Base-by-base conservation (phyloP, 345 rosid genomes). In the Mangifera indica region DNA sequence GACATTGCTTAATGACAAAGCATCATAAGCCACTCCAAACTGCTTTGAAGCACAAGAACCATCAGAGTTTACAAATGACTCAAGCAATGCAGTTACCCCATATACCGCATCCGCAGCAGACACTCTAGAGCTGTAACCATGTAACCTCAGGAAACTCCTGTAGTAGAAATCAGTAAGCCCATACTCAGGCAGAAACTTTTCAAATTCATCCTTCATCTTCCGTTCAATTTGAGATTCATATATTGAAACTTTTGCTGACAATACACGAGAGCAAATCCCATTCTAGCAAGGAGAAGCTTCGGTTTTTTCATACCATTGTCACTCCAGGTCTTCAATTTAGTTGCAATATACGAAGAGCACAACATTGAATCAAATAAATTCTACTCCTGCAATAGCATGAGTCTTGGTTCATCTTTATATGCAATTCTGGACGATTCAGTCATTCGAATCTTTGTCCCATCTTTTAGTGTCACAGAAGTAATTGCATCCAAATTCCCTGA, bases 21-120 rank as follows among this genome's bases (percentile, higher is more conserved):
- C 97, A 74, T 95, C 99, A n/a, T 84, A 92, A 14, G 99, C 97
- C 72, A 81, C 93, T 0, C 98, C 98, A 18, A 95, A 95, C 76
- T 91, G 98, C 80, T 91, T 89, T 18, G 96, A 89, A 75, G 97
- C 98, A 77, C 94, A 89, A 49, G 89, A 79, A 48, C 93, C 97
- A 72, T 85, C 87, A 2, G 93, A 82, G 14, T 81, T 88, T 32
- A 89, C 76, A 76, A 87, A 95, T 62, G 99, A 95, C 84, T 95
- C 99, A 1, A 95, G 99, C 84, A 95, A 79, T 9, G 98, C 99
- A 13, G 96, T 92, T 42, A 95, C 97, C 22, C 99, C 98, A 74
- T 95, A 91, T 0, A 89, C 98, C 67, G 88, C 97, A 76, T 95
- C 99, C 24, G 98, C 99, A 8, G 99, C 98, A 72, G 98, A 95